Conservation (phyloP, 2,329 filamentous ascomycete species). For the Monosporascus cannonballus region DNA sequence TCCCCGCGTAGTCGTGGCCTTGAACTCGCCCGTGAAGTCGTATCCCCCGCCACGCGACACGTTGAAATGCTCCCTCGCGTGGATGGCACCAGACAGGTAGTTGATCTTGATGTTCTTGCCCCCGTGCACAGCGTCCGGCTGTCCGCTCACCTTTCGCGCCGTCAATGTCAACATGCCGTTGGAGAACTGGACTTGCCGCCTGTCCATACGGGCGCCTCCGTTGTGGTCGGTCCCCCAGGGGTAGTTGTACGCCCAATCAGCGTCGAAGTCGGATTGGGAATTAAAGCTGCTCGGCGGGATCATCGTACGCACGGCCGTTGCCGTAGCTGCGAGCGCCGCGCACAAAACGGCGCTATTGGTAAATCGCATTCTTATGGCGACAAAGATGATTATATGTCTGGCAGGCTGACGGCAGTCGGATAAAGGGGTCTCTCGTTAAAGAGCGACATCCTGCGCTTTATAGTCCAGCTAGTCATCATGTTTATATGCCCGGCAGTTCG, state of each 20-base stretch:
- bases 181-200: conserved; percentile 35
- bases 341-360: conserved; percentile 4
- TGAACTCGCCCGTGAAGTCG: conserved; percentile 35
- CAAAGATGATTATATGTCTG: no score
- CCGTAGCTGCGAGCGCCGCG: conserved; percentile 14
- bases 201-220: conserved; percentile 49
- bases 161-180: conserved; percentile 39
- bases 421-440: no score
- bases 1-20: conserved; percentile 33
- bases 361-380: conserved; percentile 6
- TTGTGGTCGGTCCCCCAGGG: conserved; percentile 55
- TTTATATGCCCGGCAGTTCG: no score
- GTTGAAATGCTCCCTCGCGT: conserved; percentile 34
- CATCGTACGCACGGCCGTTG: conserved; percentile 26
- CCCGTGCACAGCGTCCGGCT: conserved; percentile 31
- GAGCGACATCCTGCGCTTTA: no score
- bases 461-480: no score
- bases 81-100: conserved; percentile 43
- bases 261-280: conserved; percentile 31
- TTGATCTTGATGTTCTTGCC: conserved; percentile 38
- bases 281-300: conserved; percentile 34
- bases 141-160: conserved; percentile 36
- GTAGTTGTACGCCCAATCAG: conserved; percentile 46
- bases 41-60: conserved; percentile 32
- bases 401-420: no score